Evolutionary conservation across 2,329 filamentous ascomycete genomes (phyloP).

Genomic region (Xylaria polymorpha): DNA sequence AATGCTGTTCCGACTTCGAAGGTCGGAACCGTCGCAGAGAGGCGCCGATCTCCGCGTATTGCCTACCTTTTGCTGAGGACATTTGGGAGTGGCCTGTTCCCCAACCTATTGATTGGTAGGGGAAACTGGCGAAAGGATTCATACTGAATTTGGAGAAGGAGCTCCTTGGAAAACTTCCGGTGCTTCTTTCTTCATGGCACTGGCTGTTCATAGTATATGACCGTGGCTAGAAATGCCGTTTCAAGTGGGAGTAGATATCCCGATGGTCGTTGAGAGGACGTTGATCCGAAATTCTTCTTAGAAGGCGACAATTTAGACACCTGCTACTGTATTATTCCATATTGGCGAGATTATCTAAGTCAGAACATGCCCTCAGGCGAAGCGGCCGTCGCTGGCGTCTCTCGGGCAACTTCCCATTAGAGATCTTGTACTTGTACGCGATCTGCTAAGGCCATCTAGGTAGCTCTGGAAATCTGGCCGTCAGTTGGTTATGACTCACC

Average conservation of each 20-base stretch:
- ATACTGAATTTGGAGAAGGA: no score
- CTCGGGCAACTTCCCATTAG: background rate
- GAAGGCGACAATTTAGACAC: background rate
- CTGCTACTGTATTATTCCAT: background rate
- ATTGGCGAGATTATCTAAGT: background rate
- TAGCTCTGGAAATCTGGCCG: background rate
- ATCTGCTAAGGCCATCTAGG: background rate
- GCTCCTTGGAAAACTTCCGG: background rate
- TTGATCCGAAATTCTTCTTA: background rate
- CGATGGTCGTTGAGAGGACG: background rate
- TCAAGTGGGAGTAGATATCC: background rate
- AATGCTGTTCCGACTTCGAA: background rate
- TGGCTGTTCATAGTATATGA: no score
- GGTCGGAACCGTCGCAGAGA: background rate
- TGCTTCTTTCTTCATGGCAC: no score
- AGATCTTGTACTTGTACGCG: background rate
- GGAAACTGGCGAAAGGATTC: background rate
- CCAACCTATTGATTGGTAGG: background rate
- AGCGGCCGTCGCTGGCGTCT: background rate
- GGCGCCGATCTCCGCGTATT: background rate
- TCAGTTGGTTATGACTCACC: background rate
- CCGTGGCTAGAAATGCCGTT: no score
- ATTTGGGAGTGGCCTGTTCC: background rate
- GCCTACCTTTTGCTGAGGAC: background rate
- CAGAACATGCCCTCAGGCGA: background rate